These are phyloP conservation scores for Kuraishia borneana DNA, from an alignment of 805 yeast genomes.

Conservation along the genomic window DNA sequence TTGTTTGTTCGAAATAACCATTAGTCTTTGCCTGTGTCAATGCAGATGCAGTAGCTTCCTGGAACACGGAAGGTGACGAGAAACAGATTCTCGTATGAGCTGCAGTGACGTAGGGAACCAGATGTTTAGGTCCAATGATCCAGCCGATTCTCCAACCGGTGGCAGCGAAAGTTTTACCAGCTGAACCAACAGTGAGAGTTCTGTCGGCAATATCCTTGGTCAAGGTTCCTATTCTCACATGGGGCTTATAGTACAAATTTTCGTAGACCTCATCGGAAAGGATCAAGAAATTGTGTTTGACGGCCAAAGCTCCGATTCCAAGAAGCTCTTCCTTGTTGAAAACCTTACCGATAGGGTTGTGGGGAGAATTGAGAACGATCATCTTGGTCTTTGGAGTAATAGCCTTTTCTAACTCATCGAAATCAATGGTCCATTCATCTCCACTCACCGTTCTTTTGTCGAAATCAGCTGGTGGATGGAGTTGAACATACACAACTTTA, in stretches of 20 bases:
- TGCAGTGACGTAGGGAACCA: slow-evolving; percentile 68
- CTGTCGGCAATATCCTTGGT: slow-evolving; percentile 68
- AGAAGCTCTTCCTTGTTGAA: slow-evolving; percentile 66
- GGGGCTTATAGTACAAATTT: slow-evolving; percentile 62
- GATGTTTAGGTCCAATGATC: slow-evolving; percentile 79
- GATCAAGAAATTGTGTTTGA: slow-evolving; percentile 71
- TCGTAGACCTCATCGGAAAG: slow-evolving; percentile 95
- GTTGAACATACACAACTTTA: slow-evolving; percentile 74
- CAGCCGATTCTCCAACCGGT: slow-evolving; percentile 99
- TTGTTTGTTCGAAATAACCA: slow-evolving; percentile 61
- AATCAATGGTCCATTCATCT: slow-evolving; percentile 80
- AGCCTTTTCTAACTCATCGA: slow-evolving; percentile 61
- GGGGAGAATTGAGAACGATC: slow-evolving; percentile 87
- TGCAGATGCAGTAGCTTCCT: slow-evolving; percentile 83
- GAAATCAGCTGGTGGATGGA: slow-evolving; percentile 74
- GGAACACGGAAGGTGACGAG: slow-evolving; percentile 82
- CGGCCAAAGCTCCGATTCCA: slow-evolving; percentile 72
- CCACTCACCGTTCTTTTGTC: slow-evolving; percentile 56
- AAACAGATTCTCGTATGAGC: slow-evolving; percentile 96
- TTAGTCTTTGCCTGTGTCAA: slow-evolving; percentile 48
- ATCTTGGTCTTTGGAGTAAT: slow-evolving; percentile 71
- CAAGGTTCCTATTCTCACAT: slow-evolving; percentile 78
- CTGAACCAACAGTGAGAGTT: slow-evolving; percentile 89
- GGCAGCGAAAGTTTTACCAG: slow-evolving; percentile 97
- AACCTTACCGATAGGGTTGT: slow-evolving; percentile 92